Base-by-base conservation (phyloP, 176 grass and related monocot species). In the Oryza nivara region DNA sequence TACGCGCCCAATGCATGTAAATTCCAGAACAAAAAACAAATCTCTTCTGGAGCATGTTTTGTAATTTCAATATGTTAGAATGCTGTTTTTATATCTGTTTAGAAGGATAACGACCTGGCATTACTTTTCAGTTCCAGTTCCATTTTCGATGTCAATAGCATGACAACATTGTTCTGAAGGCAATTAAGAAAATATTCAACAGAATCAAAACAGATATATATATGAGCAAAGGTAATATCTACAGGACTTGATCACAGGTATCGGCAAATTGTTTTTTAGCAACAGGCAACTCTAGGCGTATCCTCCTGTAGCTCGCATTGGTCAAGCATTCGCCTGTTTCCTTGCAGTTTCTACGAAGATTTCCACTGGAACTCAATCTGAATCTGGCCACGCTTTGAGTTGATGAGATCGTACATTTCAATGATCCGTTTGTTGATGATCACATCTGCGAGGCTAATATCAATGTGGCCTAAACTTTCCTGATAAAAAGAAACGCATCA, bases 361-460 rank as follows among this genome's bases (percentile, higher is more conserved):
- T 84, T 94, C 96, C 96, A 99, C 82, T 77, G 91, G 85, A 99
- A 65, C 75, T 99, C 93, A 58, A 99, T 89, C 75, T 92, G 96
- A 82, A 99, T 91, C 67, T 72, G 77, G 46, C 91, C 96, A 73
- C 92, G 93, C 40, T 98, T 95, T 6, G 96, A 94, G 80, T 95
- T 91, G 4, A 93, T 90, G 69, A 98, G 93, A 84, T 95, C 89
- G 73, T 92, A 87, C 73, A 81, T 91, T 36, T 92, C 89, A 32
- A 92, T 98, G 13, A 92, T 93, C 80, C 96, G 84, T 86, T 91
- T 98, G 87, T 92, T 93, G 67, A 75, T 90, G 26, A 96, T 88
- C 40, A 96, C 91, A 34, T 96, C 93, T 43, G 72, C 88, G 73
- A 96, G 79, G 68, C 51, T 77, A 61, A 96, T 77, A 82, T 96